These are phyloP conservation scores for Monosporascus ibericus DNA, from an alignment of 2,329 filamentous ascomycete species.

Conservation along the genomic window DNA sequence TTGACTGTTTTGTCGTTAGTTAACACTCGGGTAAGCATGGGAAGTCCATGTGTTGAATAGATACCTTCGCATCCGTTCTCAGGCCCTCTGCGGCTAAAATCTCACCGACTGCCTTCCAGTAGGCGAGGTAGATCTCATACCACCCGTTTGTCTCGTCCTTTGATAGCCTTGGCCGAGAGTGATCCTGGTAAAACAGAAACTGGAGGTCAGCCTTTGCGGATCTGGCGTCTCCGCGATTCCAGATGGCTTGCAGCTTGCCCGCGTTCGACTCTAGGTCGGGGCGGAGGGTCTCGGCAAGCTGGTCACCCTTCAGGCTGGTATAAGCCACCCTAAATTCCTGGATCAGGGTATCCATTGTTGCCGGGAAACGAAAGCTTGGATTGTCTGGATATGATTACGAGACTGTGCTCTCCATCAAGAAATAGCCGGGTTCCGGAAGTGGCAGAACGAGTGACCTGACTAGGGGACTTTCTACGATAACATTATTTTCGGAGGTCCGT, in stretches of 20 bases:
- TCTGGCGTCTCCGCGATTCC: slow-evolving; percentile 61
- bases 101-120: slow-evolving; percentile 76
- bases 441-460: too few species aligned
- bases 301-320: slow-evolving; percentile 58
- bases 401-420: too few species aligned
- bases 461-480: too few species aligned
- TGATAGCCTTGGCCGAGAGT: slow-evolving; percentile 46
- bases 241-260: slow-evolving; percentile 62
- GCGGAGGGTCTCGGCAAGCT: slow-evolving; percentile 67
- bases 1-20: slow-evolving; percentile 31
- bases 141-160: slow-evolving; percentile 71
- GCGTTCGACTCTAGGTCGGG: slow-evolving; percentile 62
- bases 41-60: not conserved
- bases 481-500: too few species aligned
- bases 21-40: not conserved
- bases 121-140: slow-evolving; percentile 76
- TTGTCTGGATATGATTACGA: too few species aligned
- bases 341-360: slow-evolving; percentile 66
- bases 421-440: too few species aligned
- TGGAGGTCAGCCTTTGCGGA: slow-evolving; percentile 65
- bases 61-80: slow-evolving; percentile 25
- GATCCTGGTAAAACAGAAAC: slow-evolving; percentile 61
- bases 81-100: slow-evolving; percentile 61
- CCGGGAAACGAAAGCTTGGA: too few species aligned
- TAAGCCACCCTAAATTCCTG: slow-evolving; percentile 67